A percentile compares a stretch with the other conserved stretches of the same genome.
phyloP scores from a whole-genome alignment of 129 eudicot species.

The Tanacetum coccineum region DNA sequence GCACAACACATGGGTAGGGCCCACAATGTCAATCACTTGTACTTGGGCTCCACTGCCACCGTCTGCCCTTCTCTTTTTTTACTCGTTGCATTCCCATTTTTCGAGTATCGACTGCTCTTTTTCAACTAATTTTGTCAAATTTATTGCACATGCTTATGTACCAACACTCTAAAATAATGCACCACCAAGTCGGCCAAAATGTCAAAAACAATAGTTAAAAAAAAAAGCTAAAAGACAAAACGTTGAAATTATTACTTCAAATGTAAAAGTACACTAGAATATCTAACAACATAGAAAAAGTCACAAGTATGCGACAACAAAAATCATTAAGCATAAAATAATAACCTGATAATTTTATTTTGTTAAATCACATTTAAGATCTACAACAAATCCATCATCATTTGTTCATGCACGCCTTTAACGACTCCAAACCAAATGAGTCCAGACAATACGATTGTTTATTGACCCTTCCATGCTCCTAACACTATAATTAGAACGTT shows the following conservation, averaged over 20 bases:
- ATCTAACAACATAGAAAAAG: no score
- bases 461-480: no score
- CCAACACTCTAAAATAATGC: neutral
- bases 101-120: conserved; percentile 18
- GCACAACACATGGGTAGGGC: conserved; percentile 29
- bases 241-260: no score
- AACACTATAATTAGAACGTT: no score
- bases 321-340: conserved; percentile 9
- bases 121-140: neutral
- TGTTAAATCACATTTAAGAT: neutral
- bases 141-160: neutral
- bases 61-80: neutral
- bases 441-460: no score
- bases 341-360: no score
- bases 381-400: neutral
- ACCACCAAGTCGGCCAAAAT: no score
- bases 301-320: conserved; percentile 9
- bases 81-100: neutral
- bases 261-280: no score
- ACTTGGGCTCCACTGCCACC: conserved; percentile 12
- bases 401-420: neutral
- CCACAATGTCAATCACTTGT: conserved; percentile 23
- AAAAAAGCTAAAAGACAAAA: no score
- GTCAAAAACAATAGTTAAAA: no score
- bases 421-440: no score